These are phyloP conservation scores for Saccharomyces mikatae DNA, from an alignment of 805 yeast species.

Conservation along the genomic window DNA sequence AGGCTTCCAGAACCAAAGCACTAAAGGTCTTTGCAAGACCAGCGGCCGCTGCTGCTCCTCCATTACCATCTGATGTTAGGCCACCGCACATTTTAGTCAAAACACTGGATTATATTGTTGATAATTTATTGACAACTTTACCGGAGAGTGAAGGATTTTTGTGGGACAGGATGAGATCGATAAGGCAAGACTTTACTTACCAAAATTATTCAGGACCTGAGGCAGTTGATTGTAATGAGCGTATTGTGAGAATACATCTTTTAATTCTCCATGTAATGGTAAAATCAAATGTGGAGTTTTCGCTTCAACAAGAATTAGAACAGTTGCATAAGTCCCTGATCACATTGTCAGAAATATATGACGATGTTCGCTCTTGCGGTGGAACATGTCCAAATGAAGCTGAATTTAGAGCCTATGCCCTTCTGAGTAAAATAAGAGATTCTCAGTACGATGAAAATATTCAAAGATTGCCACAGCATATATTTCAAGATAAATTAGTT, in stretches of 20 bases:
- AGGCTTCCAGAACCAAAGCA: slow-evolving; percentile 53
- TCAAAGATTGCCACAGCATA: slow-evolving; percentile 53
- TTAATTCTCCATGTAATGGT: slow-evolving; percentile 82
- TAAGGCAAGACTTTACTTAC: slow-evolving; percentile 92
- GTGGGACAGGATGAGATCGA: slow-evolving; percentile 96
- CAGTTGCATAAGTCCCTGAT: slow-evolving; percentile 88
- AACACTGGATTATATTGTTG: slow-evolving; percentile 66
- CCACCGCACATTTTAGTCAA: slow-evolving; percentile 70
- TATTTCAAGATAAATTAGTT: slow-evolving; percentile 48
- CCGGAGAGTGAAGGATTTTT: slow-evolving; percentile 85
- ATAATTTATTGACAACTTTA: slow-evolving; percentile 50
- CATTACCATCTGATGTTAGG: slow-evolving; percentile 93
- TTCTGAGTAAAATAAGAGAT: slow-evolving; percentile 72
- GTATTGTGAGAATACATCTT: slow-evolving; percentile 82
- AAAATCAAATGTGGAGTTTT: slow-evolving; percentile 58
- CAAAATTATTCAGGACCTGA: slow-evolving; percentile 92
- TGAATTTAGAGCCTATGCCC: slow-evolving; percentile 83
- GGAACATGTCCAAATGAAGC: slow-evolving; percentile 75
- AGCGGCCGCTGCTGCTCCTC: slow-evolving; percentile 97
- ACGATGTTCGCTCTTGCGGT: slow-evolving; percentile 65
- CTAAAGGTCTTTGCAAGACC: slow-evolving; percentile 93
- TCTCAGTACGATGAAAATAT: slow-evolving; percentile 74
- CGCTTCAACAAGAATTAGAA: slow-evolving; percentile 92
- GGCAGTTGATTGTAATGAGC: slow-evolving; percentile 86
- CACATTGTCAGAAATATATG: slow-evolving; percentile 79